Evolutionary conservation across 331 rosid genomes (phyloP).

Genomic region (Cydonia oblonga): DNA sequence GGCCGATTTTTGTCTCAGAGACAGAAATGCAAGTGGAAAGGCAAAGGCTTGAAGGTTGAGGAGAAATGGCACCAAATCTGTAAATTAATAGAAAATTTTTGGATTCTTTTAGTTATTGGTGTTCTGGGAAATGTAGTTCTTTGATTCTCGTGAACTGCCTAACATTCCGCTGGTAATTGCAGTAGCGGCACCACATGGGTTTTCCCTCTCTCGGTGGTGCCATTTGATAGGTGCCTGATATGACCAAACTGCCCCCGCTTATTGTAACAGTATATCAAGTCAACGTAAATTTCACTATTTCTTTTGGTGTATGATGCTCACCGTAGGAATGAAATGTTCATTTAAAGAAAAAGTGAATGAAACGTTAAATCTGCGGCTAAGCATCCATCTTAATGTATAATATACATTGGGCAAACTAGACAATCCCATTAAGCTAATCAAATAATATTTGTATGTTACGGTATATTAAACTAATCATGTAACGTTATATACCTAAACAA

Average conservation of each 20-base stretch:
- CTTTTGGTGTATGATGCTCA: fast-evolving
- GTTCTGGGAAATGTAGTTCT: not conserved
- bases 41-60: not conserved
- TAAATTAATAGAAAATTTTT: not conserved
- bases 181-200: slow-evolving; percentile 12
- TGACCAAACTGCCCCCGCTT: not conserved
- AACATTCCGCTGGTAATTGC: not conserved
- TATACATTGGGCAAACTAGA: too few species aligned
- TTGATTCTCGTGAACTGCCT: not conserved
- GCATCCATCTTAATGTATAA: too few species aligned
- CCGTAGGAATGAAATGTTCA: not conserved
- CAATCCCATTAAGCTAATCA: too few species aligned
- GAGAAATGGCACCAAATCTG: not conserved
- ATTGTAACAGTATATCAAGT: not conserved
- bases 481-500: too few species aligned
- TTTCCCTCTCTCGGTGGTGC: not conserved
- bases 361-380: too few species aligned
- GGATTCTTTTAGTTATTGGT: not conserved
- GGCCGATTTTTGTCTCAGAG: slow-evolving; percentile 2
- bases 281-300: too few species aligned
- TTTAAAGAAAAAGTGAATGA: too few species aligned
- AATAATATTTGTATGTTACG: fast-evolving
- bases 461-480: not conserved
- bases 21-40: not conserved
- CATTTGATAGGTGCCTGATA: not conserved